phyloP scores from a whole-genome alignment of 2,329 filamentous ascomycete species.

The Diaporthe sp. region DNA sequence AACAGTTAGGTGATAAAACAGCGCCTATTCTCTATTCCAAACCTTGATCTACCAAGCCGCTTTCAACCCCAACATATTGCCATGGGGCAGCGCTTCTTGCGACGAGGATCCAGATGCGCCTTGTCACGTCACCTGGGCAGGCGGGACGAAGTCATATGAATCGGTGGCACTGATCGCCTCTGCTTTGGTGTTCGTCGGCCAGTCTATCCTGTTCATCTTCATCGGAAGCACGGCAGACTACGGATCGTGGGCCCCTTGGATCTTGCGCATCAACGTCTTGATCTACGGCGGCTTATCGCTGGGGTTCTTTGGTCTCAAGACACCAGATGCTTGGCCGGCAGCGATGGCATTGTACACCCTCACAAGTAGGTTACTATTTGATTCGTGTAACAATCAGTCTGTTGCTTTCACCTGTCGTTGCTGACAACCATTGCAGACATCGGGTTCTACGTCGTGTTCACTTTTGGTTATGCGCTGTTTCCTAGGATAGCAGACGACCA shows the following conservation, averaged over 20 bases:
- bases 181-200: neutral
- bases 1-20: neutral
- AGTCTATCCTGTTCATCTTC: constrained; percentile 21
- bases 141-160: constrained; percentile 13
- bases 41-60: constrained; percentile 17
- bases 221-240: constrained; percentile 26
- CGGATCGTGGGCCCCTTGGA: constrained; percentile 12
- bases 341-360: constrained; percentile 7
- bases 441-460: constrained; percentile 13
- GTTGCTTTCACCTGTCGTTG: rapidly evolving
- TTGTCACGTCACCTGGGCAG: constrained; percentile 3
- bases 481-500: constrained; percentile 5
- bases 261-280: constrained; percentile 1
- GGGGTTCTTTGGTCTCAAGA: constrained; percentile 13
- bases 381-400: too few species aligned
- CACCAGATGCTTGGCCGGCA: constrained; percentile 13
- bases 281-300: constrained; percentile 10
- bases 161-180: constrained; percentile 19
- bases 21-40: constrained; percentile 17
- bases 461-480: neutral
- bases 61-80: constrained; percentile 14
- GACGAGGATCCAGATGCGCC: constrained; percentile 24
- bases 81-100: constrained; percentile 15
- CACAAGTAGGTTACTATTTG: neutral
- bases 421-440: neutral